A percentile compares a stretch with the other conserved stretches of the same genome.
Conservation (phyloP, 768 basidiomycete genomes). For the Mycena galericulata region DNA sequence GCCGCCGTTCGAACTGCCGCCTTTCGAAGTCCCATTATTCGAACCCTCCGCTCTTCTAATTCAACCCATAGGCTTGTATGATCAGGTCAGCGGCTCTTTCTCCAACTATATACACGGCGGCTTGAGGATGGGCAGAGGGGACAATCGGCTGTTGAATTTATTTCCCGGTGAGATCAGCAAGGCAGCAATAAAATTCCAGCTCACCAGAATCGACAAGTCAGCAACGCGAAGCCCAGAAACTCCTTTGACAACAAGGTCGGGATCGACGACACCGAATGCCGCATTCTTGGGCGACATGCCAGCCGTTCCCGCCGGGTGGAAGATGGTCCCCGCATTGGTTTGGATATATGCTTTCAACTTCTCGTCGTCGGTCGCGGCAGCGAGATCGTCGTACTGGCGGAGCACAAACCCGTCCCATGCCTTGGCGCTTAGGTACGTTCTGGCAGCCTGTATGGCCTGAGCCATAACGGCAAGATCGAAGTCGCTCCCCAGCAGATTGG, state of each 20-base stretch:
- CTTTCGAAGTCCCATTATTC: too few species aligned
- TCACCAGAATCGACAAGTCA: conserved; percentile 44
- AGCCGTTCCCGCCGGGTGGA: conserved; percentile 36
- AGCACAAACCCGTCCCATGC: conserved; percentile 39
- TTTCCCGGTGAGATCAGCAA: neutral
- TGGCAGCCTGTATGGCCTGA: conserved; percentile 33
- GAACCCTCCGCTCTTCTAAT: too few species aligned
- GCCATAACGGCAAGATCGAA: conserved; percentile 39
- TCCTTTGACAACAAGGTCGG: conserved; percentile 43
- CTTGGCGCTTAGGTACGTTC: conserved; percentile 30
- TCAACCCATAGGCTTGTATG: too few species aligned
- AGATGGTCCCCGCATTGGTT: conserved; percentile 9
- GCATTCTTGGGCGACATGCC: conserved; percentile 36
- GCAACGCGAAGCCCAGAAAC: conserved; percentile 44
- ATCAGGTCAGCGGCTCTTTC: too few species aligned
- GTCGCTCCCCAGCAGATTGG: conserved; percentile 49
- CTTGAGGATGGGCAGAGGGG: neutral
- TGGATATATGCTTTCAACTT: conserved; percentile 3
- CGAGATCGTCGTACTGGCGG: conserved; percentile 23
- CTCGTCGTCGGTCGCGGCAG: conserved; percentile 34
- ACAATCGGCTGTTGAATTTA: neutral
- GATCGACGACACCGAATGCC: conserved; percentile 41
- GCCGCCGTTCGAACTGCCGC: too few species aligned
- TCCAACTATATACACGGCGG: too few species aligned
- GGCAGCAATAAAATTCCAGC: neutral